phyloP scores from a whole-genome alignment of 75 land plant species.

The Pinus taeda region DNA sequence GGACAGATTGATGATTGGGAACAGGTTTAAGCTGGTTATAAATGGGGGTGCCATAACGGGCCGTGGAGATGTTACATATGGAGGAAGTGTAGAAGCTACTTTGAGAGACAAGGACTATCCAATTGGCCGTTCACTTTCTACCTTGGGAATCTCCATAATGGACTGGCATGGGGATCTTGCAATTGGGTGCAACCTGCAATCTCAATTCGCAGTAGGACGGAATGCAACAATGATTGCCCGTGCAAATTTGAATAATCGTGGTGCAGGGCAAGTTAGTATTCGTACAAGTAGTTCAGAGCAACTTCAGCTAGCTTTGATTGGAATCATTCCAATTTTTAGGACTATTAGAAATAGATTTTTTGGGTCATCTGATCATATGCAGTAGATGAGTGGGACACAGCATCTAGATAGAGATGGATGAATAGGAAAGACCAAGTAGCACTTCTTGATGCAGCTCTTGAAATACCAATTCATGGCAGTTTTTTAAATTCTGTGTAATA shows the following conservation, averaged over 20 bases:
- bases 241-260: constrained; percentile 75
- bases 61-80: constrained; percentile 79
- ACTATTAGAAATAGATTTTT: constrained; percentile 16
- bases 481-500: not conserved
- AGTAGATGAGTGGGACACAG: not conserved
- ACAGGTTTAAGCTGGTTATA: constrained; percentile 66
- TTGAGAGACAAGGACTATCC: constrained; percentile 71
- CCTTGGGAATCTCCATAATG: constrained; percentile 76
- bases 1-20: constrained; percentile 75
- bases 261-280: constrained; percentile 81
- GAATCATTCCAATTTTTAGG: constrained; percentile 52
- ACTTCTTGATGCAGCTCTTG: not conserved
- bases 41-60: constrained; percentile 79
- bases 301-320: constrained; percentile 79
- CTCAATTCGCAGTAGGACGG: constrained; percentile 69
- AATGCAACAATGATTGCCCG: constrained; percentile 65
- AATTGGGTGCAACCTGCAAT: constrained; percentile 81
- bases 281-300: constrained; percentile 84
- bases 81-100: constrained; percentile 86
- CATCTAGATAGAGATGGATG: not conserved
- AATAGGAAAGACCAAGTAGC: not conserved
- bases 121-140: constrained; percentile 69
- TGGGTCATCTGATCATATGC: constrained; percentile 1
- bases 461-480: not conserved
- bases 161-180: constrained; percentile 93